Evolutionary conservation across 306 rosid species (phyloP).

Genomic region (Quillaja saponaria): DNA sequence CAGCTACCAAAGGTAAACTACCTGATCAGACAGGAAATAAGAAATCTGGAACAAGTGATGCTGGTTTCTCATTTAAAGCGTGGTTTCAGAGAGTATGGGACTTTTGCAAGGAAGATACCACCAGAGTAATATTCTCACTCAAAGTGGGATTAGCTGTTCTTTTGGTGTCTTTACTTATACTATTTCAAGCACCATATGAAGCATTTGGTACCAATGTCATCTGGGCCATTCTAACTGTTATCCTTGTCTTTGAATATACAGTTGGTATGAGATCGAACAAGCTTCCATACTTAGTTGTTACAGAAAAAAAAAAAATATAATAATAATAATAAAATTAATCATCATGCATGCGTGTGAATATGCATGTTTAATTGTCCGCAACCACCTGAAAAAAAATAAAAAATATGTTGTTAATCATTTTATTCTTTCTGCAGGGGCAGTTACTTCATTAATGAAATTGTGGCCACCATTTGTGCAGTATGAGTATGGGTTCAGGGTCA

Average conservation of each 20-base stretch:
- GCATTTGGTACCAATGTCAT: constrained; percentile 59
- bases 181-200: constrained; percentile 64
- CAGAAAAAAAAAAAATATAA: too few relatives aligned
- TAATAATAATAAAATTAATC: too few relatives aligned
- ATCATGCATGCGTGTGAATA: not conserved
- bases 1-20: constrained; percentile 22
- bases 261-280: constrained; percentile 48
- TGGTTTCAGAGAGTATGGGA: constrained; percentile 46
- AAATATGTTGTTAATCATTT: not conserved
- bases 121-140: constrained; percentile 56
- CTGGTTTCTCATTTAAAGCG: constrained; percentile 17
- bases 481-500: constrained; percentile 66
- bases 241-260: constrained; percentile 76
- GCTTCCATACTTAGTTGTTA: too few relatives aligned
- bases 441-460: constrained; percentile 63
- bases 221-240: constrained; percentile 80
- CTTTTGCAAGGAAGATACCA: constrained; percentile 55
- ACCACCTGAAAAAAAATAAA: not conserved
- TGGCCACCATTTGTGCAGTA: constrained; percentile 62
- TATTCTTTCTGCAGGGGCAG: constrained; percentile 37
- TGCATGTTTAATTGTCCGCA: not conserved
- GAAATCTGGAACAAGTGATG: constrained; percentile 18
- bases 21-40: not conserved
- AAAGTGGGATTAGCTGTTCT: constrained; percentile 72
- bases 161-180: constrained; percentile 61